A percentile compares a stretch with the other conserved stretches of the same genome.
Conservation (phyloP, 2,329 filamentous ascomycete genomes). For the Oidium heveae region DNA sequence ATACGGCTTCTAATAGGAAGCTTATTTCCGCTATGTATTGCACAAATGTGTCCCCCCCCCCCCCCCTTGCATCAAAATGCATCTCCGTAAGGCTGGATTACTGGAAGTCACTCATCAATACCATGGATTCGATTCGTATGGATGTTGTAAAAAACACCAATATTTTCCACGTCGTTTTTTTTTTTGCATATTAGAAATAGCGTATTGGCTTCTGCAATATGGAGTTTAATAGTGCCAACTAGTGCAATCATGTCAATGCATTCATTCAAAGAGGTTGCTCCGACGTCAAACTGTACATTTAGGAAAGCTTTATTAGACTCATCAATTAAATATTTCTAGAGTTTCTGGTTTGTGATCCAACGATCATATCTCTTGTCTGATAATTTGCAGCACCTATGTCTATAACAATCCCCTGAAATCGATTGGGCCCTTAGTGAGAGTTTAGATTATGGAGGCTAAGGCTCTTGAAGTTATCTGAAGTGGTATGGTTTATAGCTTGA, state of each 20-base stretch:
- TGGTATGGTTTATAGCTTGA: background rate
- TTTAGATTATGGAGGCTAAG: background rate
- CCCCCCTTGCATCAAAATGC: too few relatives aligned
- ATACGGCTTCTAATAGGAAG: too few relatives aligned
- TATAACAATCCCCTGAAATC: background rate
- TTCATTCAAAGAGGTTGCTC: background rate
- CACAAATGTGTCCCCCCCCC: too few relatives aligned
- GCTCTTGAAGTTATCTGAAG: background rate
- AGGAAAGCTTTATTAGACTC: background rate
- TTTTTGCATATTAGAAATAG: background rate
- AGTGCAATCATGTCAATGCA: background rate
- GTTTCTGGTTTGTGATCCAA: background rate
- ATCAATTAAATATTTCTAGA: background rate
- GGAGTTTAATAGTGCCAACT: background rate
- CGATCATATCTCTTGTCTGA: background rate
- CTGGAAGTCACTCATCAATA: too few relatives aligned
- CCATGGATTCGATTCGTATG: too few relatives aligned
- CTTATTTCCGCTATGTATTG: too few relatives aligned
- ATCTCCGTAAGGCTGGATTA: too few relatives aligned
- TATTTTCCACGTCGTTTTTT: too few relatives aligned
- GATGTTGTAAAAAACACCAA: too few relatives aligned
- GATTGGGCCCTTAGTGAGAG: background rate
- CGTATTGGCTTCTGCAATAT: background rate
- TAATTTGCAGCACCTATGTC: background rate
- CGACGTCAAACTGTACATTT: background rate